These are phyloP conservation scores for Anisodus tanguticus DNA, from an alignment of 257 asterid genomes.

Conservation along the genomic window DNA sequence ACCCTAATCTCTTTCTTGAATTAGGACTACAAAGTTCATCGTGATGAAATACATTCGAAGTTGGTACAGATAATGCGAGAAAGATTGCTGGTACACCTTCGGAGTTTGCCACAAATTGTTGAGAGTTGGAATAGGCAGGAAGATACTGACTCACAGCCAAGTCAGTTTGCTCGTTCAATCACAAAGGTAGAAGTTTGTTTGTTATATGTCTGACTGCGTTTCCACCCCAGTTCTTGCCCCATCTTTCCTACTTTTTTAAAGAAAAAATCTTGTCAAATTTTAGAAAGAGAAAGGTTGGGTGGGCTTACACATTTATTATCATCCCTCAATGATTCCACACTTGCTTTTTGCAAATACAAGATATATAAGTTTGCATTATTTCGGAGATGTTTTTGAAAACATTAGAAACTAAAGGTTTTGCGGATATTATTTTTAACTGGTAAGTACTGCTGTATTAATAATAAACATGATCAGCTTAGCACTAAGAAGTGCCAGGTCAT, in stretches of 20 bases:
- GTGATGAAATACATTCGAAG: conserved; percentile 95
- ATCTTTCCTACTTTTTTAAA: neutral
- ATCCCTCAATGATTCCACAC: neutral
- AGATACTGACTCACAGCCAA: conserved; percentile 81
- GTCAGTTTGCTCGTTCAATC: conserved; percentile 89
- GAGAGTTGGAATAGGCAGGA: conserved; percentile 90
- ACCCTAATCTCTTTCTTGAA: conserved; percentile 3
- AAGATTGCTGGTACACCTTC: conserved; percentile 79
- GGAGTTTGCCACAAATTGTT: conserved; percentile 86
- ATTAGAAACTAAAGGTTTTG: neutral
- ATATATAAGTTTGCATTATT: conserved; percentile 3
- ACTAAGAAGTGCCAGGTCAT: conserved; percentile 14
- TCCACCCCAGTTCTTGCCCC: neutral
- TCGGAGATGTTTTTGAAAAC: neutral
- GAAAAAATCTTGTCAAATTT: neutral
- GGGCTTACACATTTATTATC: neutral
- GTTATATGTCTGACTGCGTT: neutral
- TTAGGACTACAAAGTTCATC: conserved; percentile 90
- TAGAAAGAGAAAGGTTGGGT: neutral
- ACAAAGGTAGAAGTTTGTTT: conserved; percentile 63
- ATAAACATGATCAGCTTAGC: neutral
- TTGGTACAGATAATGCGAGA: conserved; percentile 99
- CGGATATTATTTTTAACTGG: neutral
- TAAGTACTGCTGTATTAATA: neutral
- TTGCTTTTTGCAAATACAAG: conserved; percentile 10